Percentiles rank a stretch among this genome's conserved stretches.
phyloP scores from a whole-genome alignment of 2,329 filamentous ascomycete genomes.

The Hymenoscyphus repandus region DNA sequence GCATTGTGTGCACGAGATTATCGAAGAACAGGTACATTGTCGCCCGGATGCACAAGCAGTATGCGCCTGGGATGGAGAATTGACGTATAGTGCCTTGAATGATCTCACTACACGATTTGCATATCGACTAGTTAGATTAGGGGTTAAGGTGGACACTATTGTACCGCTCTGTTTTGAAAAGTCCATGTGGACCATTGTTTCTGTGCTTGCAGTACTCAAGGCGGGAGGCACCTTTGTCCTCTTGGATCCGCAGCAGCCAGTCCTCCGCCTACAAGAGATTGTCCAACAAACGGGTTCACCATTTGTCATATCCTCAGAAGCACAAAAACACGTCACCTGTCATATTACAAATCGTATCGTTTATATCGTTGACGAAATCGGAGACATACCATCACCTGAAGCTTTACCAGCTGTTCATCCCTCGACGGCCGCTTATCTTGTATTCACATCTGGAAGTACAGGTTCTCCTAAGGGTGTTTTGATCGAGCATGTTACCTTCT shows the following conservation, averaged over 20 bases:
- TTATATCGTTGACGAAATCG: background rate
- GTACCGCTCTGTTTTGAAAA: conserved; percentile 28
- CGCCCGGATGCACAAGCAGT: conserved; percentile 14
- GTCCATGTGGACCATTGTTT: conserved; percentile 22
- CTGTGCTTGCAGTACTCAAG: conserved; percentile 23
- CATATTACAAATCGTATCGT: too few species aligned
- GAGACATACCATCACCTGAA: too few species aligned
- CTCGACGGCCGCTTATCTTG: conserved; percentile 21
- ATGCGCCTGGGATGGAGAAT: conserved; percentile 20
- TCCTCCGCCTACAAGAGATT: conserved; percentile 12
- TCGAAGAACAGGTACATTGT: background rate
- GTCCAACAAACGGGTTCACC: too few species aligned
- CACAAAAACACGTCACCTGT: too few species aligned
- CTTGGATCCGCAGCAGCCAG: conserved; percentile 27
- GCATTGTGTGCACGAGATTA: background rate
- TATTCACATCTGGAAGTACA: conserved; percentile 36
- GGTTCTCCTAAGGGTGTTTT: conserved; percentile 29
- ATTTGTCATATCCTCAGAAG: too few species aligned
- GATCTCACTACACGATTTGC: conserved; percentile 15
- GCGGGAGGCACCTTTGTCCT: conserved; percentile 26
- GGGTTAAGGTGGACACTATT: conserved; percentile 14
- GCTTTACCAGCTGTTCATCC: background rate
- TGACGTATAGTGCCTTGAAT: conserved; percentile 22
- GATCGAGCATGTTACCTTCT: background rate
- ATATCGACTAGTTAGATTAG: conserved; percentile 10